A percentile compares a stretch with the other conserved stretches of the same genome.
Evolutionary conservation across 306 rosid genomes (phyloP).

Genomic region (Alnus glutinosa): DNA sequence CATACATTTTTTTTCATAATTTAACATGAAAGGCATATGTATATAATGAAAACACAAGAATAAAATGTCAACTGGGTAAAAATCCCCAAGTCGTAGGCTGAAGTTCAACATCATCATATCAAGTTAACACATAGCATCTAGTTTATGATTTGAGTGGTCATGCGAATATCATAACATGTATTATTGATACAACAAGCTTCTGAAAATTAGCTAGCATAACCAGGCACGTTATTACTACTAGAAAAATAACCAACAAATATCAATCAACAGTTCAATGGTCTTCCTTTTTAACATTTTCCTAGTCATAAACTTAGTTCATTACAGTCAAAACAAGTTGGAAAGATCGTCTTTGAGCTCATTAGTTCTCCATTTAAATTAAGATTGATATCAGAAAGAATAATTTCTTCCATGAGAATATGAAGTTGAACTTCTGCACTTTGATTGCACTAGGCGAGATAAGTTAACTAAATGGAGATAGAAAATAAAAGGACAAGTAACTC

Average conservation of each 20-base stretch:
- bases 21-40: not conserved
- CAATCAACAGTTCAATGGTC: not conserved
- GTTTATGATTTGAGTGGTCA: not conserved
- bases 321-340: not conserved
- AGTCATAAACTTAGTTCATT: not conserved
- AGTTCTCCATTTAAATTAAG: not conserved
- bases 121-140: not conserved
- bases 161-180: not conserved
- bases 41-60: not conserved
- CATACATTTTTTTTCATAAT: not conserved
- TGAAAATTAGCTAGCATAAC: not conserved
- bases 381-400: not conserved
- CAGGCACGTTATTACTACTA: not conserved
- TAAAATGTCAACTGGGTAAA: not conserved
- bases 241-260: not conserved
- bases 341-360: not conserved
- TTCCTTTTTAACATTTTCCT: not conserved
- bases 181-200: not conserved
- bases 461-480: constrained; percentile 20
- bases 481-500: not conserved
- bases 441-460: constrained; percentile 11
- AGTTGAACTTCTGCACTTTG: not conserved
- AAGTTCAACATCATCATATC: not conserved
- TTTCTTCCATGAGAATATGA: not conserved
- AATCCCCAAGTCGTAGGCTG: not conserved